phyloP scores from a whole-genome alignment of 345 rosid genomes.

The Abelmoschus esculentus region DNA sequence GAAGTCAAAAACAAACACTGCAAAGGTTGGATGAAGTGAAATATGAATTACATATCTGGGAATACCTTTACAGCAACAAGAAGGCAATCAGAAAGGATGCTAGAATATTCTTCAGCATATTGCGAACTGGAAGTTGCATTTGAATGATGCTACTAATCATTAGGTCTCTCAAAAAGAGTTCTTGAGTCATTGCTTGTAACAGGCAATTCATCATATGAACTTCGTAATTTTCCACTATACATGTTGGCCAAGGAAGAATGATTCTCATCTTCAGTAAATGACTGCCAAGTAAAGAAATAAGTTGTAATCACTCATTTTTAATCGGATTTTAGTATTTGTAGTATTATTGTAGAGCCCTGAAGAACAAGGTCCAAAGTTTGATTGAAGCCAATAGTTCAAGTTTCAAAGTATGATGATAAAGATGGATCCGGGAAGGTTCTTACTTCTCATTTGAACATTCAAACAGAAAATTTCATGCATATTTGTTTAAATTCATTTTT shows the following conservation, averaged over 20 bases:
- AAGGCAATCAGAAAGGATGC: constrained; percentile 76
- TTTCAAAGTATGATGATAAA: no score
- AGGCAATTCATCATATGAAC: constrained; percentile 31
- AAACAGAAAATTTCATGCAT: no score
- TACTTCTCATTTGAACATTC: no score
- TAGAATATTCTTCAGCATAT: constrained; percentile 34
- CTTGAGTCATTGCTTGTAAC: constrained; percentile 30
- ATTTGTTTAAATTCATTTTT: no score
- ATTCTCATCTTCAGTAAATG: constrained; percentile 35
- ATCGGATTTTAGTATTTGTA: no score
- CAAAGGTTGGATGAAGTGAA: constrained; percentile 2
- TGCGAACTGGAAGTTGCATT: constrained; percentile 28
- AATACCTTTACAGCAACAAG: constrained; percentile 82
- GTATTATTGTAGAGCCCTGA: no score
- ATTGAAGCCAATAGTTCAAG: no score
- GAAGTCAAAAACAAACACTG: background rate
- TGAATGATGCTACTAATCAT: constrained; percentile 23
- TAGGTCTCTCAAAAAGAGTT: constrained; percentile 29
- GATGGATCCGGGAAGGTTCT: no score
- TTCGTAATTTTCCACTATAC: constrained; percentile 37
- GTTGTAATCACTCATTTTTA: no score
- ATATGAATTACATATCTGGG: background rate
- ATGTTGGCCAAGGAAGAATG: constrained; percentile 46
- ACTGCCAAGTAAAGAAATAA: no score
- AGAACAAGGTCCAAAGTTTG: no score